Evolutionary conservation across 108 stramenopile genomes (phyloP).

Genomic region (Hondaea fermentalgiana): DNA sequence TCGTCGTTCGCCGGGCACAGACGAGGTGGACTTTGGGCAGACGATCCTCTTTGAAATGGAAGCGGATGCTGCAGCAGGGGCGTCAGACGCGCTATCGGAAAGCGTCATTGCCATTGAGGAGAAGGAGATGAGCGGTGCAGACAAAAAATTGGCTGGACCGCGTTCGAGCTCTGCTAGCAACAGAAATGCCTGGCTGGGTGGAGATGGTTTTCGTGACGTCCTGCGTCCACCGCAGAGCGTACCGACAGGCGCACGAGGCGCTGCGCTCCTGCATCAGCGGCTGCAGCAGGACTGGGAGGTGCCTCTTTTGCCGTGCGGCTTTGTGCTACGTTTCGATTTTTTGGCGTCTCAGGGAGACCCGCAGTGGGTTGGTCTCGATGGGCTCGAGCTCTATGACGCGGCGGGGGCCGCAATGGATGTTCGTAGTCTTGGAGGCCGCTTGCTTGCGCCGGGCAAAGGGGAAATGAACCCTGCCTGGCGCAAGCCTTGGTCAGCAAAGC

Average conservation of each 20-base stretch:
- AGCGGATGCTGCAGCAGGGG: not conserved
- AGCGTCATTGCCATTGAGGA: too few species aligned
- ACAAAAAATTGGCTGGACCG: too few species aligned
- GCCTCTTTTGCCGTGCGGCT: not conserved
- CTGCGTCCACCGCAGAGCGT: not conserved
- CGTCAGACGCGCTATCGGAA: too few species aligned
- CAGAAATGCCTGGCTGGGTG: not conserved
- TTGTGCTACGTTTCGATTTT: not conserved
- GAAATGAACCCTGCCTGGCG: not conserved
- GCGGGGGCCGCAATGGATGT: not conserved
- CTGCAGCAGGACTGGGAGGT: not conserved
- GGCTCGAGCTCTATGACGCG: not conserved
- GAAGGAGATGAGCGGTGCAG: too few species aligned
- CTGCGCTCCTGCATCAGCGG: not conserved
- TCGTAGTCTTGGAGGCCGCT: not conserved
- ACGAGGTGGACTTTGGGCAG: conserved; percentile 13
- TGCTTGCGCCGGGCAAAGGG: not conserved
- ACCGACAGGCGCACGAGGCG: not conserved
- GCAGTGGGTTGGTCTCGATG: not conserved
- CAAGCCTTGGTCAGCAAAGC: not conserved
- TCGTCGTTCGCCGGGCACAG: not conserved
- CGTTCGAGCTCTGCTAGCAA: too few species aligned
- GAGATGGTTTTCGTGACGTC: not conserved
- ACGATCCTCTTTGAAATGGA: not conserved
- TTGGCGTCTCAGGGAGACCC: not conserved